Percentiles rank a stretch among this genome's conserved stretches.
phyloP scores from a whole-genome alignment of 2,329 filamentous ascomycete genomes.

The Cordyceps cicadae region DNA sequence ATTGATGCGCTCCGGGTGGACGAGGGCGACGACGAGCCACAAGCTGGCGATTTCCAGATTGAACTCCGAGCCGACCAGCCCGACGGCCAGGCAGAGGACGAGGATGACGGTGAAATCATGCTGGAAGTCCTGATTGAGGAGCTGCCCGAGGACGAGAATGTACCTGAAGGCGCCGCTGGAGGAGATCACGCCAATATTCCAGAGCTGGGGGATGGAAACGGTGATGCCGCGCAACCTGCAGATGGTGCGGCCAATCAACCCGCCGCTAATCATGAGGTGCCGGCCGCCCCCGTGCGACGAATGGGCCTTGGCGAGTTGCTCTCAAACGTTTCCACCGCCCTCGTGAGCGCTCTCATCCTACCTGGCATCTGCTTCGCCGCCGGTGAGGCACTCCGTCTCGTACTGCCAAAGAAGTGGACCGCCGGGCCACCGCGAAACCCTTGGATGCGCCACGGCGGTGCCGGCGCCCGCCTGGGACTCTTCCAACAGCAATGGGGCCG shows the following conservation, averaged over 20 bases:
- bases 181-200: not conserved
- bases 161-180: not conserved
- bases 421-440: constrained; percentile 26
- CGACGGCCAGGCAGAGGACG: constrained; percentile 18
- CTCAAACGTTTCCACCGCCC: constrained; percentile 37
- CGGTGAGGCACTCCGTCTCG: constrained; percentile 63
- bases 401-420: constrained; percentile 63
- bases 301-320: constrained; percentile 30
- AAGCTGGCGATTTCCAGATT: not conserved
- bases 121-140: constrained; percentile 29
- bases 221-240: not conserved
- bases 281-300: constrained; percentile 26
- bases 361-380: constrained; percentile 71
- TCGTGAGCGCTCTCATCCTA: constrained; percentile 58
- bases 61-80: constrained; percentile 4
- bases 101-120: constrained; percentile 22
- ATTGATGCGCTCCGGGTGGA: constrained; percentile 29
- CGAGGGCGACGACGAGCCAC: constrained; percentile 21
- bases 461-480: constrained; percentile 48
- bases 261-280: constrained; percentile 23
- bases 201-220: not conserved
- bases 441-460: constrained; percentile 17
- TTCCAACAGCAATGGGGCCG: constrained; percentile 82
- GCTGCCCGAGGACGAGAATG: constrained; percentile 16
- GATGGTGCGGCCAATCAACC: not conserved